Conservation (phyloP, 805 yeast genomes). For the Maudiozyma serrabonitensis region DNA sequence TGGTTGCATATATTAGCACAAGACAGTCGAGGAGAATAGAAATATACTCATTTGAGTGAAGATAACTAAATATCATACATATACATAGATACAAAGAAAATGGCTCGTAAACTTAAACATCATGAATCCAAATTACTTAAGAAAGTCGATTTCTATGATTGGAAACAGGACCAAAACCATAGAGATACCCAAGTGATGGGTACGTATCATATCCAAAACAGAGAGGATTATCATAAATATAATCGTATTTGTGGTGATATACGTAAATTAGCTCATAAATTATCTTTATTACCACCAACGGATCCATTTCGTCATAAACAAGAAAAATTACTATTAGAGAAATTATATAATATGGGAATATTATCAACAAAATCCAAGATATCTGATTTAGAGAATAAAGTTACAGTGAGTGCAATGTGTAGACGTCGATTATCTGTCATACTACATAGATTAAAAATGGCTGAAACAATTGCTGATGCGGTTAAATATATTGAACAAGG, state of each 20-base stretch:
- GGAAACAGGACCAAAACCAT: conserved; percentile 95
- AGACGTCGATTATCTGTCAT: conserved; percentile 89
- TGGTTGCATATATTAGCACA: too few species aligned
- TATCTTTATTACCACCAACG: conserved; percentile 74
- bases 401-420: conserved; percentile 87
- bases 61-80: neutral
- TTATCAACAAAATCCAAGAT: conserved; percentile 82
- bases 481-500: conserved; percentile 92
- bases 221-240: conserved; percentile 93
- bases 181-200: conserved; percentile 96
- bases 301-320: conserved; percentile 85
- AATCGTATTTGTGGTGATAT: conserved; percentile 89
- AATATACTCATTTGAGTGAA: neutral
- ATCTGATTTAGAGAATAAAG: conserved; percentile 82
- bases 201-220: conserved; percentile 82
- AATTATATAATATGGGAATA: conserved; percentile 81
- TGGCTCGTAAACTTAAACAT: conserved; percentile 84
- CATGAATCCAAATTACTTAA: conserved; percentile 92
- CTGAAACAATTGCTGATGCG: conserved; percentile 80
- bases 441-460: conserved; percentile 91
- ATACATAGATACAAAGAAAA: conserved; percentile 19
- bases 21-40: neutral
- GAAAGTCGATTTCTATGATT: conserved; percentile 92
- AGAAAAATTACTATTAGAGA: conserved; percentile 80
- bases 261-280: conserved; percentile 74